These are phyloP conservation scores for Favolaschia claudopus DNA, from an alignment of 768 basidiomycete genomes.

Conservation along the genomic window DNA sequence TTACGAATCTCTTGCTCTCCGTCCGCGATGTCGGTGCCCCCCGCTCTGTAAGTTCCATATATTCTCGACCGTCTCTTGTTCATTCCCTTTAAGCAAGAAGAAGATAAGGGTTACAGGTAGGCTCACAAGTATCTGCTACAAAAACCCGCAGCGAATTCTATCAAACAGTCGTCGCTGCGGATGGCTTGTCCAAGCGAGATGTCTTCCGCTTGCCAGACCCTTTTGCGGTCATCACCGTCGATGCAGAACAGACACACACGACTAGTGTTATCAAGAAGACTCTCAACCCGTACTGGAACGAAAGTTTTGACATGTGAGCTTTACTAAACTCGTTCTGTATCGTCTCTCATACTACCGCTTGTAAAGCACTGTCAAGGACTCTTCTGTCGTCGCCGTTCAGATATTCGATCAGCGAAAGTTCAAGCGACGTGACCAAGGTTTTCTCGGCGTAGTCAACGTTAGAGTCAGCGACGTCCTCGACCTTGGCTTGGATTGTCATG, in stretches of 20 bases:
- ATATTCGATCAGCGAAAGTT: slow-evolving; percentile 99
- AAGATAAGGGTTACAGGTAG: slow-evolving; percentile 82
- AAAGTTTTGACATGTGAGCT: slow-evolving; percentile 94
- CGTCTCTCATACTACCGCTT: slow-evolving; percentile 16
- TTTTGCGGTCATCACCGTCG: slow-evolving; percentile 97
- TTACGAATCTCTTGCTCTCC: slow-evolving; percentile 25
- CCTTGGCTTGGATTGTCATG: slow-evolving; percentile 91
- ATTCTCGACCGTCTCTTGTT: slow-evolving; percentile 9
- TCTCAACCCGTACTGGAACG: slow-evolving; percentile 95
- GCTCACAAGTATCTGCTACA: slow-evolving; percentile 24
- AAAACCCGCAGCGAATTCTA: slow-evolving; percentile 9
- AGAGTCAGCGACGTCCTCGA: slow-evolving; percentile 91
- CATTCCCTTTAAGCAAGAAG: slow-evolving; percentile 56
- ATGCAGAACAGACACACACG: slow-evolving; percentile 96
- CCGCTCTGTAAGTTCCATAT: slow-evolving; percentile 49
- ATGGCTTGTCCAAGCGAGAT: slow-evolving; percentile 92
- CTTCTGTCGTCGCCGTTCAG: slow-evolving; percentile 97
- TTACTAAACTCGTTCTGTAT: background rate
- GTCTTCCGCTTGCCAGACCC: slow-evolving; percentile 97
- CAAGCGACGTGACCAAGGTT: slow-evolving; percentile 97
- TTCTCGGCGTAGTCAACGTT: slow-evolving; percentile 96
- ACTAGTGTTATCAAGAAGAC: slow-evolving; percentile 98
- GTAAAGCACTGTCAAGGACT: slow-evolving; percentile 90
- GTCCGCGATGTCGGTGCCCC: slow-evolving; percentile 53
- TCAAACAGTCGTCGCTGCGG: slow-evolving; percentile 91